Evolutionary conservation across 2,329 filamentous ascomycete genomes (phyloP), one percentile per base, ranked within the genome.

Genomic region (Penicillium sp.): DNA sequence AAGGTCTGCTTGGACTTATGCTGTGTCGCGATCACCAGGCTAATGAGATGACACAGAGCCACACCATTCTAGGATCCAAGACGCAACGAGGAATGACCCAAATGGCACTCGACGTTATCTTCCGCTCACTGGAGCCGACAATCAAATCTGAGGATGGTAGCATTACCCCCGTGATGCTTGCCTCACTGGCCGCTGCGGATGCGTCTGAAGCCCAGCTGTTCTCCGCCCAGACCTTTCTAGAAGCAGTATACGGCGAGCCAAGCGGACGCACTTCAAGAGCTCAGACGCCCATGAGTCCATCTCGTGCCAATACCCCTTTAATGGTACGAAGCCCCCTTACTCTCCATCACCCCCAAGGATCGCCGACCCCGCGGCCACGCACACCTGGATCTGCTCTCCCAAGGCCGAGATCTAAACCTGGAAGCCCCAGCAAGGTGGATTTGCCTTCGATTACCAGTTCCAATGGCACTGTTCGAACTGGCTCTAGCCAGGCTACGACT

Each of bases 21-120:
- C 1, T 18, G 30, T 9, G 40, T 41, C 18, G 26, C 34, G 41
- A 51, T 27, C 26, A 10, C 38, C 14, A 57, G 47, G 44, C 55
- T 66, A 35, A 56, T 54, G 14, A 1, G 6, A 7, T 19, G 35
- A 26, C 29, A 40, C 68, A 97, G 93, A 95, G 90, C 59, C 93
- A 99, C 72, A 99, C 94, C 0, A 96, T 97, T 56, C 83, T 99
- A 14, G 94, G 94, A 51, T 95, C 90, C 11, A 88, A 87, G 62
- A 84, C 83, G 19, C 90, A 97, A 73, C 87, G 93, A 61, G 94
- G 94, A 58, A 78, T 99, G 50, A 96, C 91, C 0, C 94, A 99
- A 72, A 87, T 99, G 67, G 84, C 91, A 0, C 86, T 99, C 51
- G 93, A 97, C 67, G 83, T 95, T 38, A 81, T 97, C 46, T 99